A percentile compares a stretch with the other conserved stretches of the same genome.
phyloP scores from a whole-genome alignment of 805 yeast species.

The Myxozyma neglecta region DNA sequence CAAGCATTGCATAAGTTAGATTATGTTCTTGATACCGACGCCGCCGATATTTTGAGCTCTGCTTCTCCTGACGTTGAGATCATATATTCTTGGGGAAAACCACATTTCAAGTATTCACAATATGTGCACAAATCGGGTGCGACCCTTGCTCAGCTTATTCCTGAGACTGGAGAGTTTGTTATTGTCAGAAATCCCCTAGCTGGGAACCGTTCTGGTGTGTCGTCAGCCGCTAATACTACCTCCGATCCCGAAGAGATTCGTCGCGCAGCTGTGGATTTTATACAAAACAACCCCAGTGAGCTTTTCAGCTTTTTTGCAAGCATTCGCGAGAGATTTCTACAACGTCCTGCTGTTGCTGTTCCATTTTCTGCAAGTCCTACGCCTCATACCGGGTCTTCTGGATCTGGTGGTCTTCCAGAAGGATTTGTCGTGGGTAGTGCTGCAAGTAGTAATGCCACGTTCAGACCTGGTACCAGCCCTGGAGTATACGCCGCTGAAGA shows the following conservation, averaged over 20 bases:
- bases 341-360: conserved; percentile 30
- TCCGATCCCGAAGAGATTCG: conserved; percentile 25
- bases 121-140: conserved; percentile 88
- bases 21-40: conserved; percentile 77
- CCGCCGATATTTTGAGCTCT: conserved; percentile 47
- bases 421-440: conserved; percentile 7
- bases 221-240: not conserved
- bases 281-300: conserved; percentile 16
- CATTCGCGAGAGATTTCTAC: conserved; percentile 17
- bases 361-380: conserved; percentile 30
- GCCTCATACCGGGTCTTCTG: conserved; percentile 2
- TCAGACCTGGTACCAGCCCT: conserved; percentile 10
- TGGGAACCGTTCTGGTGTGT: conserved; percentile 6
- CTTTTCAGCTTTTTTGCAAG: conserved; percentile 18
- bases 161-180: conserved; percentile 29
- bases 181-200: conserved; percentile 28
- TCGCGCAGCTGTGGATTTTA: conserved; percentile 26
- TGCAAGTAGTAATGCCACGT: conserved; percentile 5
- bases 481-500: conserved; percentile 1
- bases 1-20: conserved; percentile 68
- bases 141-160: conserved; percentile 57
- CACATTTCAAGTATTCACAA: conserved; percentile 78
- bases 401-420: conserved; percentile 2
- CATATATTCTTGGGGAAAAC: conserved; percentile 87
- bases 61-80: conserved; percentile 55